phyloP scores from a whole-genome alignment of 2,329 filamentous ascomycete genomes.

The Cladophialophora yegresii region DNA sequence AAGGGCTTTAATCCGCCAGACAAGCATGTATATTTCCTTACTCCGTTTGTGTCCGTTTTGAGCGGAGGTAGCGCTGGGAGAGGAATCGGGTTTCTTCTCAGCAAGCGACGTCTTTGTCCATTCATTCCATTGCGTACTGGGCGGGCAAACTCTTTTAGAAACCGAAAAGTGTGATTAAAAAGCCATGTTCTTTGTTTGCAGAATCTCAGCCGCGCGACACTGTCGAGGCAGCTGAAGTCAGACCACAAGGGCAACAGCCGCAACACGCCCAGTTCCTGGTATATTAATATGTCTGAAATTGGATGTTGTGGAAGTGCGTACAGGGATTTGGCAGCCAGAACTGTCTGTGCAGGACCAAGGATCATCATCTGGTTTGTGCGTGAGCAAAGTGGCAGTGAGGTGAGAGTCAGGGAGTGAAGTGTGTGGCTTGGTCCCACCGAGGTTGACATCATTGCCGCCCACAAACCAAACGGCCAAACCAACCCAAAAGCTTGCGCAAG shows the following conservation, averaged over 20 bases:
- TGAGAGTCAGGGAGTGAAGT: not conserved
- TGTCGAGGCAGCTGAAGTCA: not conserved
- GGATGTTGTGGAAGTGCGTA: not conserved
- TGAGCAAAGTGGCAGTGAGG: not conserved
- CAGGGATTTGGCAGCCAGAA: not conserved
- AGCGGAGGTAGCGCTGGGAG: slow-evolving; percentile 12
- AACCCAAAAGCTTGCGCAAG: slow-evolving; percentile 8
- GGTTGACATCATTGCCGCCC: slow-evolving; percentile 12
- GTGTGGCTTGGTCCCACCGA: slow-evolving; percentile 1
- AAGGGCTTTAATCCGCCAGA: slow-evolving; percentile 10
- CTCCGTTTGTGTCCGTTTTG: slow-evolving; percentile 22
- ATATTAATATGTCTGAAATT: not conserved
- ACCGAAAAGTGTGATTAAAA: not conserved
- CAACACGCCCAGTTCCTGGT: not conserved
- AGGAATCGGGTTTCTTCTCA: slow-evolving; percentile 11
- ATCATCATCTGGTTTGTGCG: not conserved
- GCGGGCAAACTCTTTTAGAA: slow-evolving; percentile 3
- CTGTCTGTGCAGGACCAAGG: not conserved
- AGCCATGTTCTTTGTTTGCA: not conserved
- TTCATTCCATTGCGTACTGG: slow-evolving; percentile 15
- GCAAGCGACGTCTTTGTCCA: slow-evolving; percentile 1
- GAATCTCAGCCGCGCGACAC: not conserved
- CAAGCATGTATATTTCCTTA: slow-evolving; percentile 35
- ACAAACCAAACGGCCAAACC: not conserved
- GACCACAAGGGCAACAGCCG: not conserved